Evolutionary conservation across 495 filamentous ascomycete species (phyloP), one percentile per base, ranked within the genome.

Genomic region (Xylaria flabelliformis): DNA sequence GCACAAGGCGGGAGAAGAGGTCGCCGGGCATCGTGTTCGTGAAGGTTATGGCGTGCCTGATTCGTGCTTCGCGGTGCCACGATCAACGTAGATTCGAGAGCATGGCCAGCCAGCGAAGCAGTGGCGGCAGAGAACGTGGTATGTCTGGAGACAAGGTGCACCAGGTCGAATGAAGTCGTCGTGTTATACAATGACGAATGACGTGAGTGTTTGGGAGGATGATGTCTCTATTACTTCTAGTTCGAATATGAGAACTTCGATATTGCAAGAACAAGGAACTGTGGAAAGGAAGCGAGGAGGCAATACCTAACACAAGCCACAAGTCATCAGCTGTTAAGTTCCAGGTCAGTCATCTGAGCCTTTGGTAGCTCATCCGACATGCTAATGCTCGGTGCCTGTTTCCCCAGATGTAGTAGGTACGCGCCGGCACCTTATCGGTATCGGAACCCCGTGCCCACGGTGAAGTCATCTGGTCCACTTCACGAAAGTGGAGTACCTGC

Each of bases 1-100:
- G 91, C 32, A 93, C 85, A 62, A 95, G 84, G 39, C 90, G 89
- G 32, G 92, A 94, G 66, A 97, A 86, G 36, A 95, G 82, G 77
- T 93, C 93, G 53, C 93, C 92, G 72, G 92, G 83, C 92, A 94
- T 95, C 51, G 72, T 72, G 19, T 74, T 64, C 71, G 72, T 76
- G 46, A 42, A 64, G 74, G 53, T 64, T 64, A 48, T 72, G 68
- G 70, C 50, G 66, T 73, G 70, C 58, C 64, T 67, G 63, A 46
- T 74, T 73, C 59, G 29, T 56, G 46, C 44, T 71, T 64, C 73
- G 71, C 64, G 55, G 42, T 68, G 39, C 76, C 64, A 78, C 62
- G 46, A 36, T 74, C 55, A 71, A 66, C 61, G 56, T 71, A 48
- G 48, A n/a, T 67, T 63, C 46, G 29, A 12, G 51, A 73, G 39